Evolutionary conservation across 2,329 filamentous ascomycete species (phyloP), one percentile per base, ranked within the genome.

Genomic region (Exophiala sideris): DNA sequence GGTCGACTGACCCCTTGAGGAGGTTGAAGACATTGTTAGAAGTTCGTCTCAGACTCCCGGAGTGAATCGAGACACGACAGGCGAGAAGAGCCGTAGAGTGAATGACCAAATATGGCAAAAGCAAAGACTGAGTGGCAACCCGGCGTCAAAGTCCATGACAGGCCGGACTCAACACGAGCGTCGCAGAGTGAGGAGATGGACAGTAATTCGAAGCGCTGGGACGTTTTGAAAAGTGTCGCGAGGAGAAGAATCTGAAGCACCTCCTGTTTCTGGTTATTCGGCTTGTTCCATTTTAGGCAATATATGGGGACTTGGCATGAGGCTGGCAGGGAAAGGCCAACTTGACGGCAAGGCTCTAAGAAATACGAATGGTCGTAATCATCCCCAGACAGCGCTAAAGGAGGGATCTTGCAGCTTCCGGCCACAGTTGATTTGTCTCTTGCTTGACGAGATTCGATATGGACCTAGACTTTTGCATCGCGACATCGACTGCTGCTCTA

Each of bases 171-270:
- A 24, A 44, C 41, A 21, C 34, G 46, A 49, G 48, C 50, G 57
- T 60, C 45, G 55, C 54, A 57, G 54, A 54, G 45, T 55, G 48
- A 50, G 35, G 45, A 54, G 47, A 34, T 10, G 51, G 18, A 21
- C 9, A 45, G 35, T 32, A 24, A 55, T 55, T 44, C 46, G 51
- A 60, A 52, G 50, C 57, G 57, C 57, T 56, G 54, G 45, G 21
- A 52, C 35, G 50, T 56, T 60, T 60, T 52, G 50, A 24, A 46
- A 38, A n/a, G 54, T 57, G 57, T 57, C 48, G 52, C 46, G 41
- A 50, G 51, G 44, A 55, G 56, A 34, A 40, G 56, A 48, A 46
- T 46, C 52, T 52, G 56, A 58, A 46, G 51, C 51, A 55, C 41
- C 50, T 40, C 46, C 46, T 44, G 55, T 58, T 54, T 54, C 48